phyloP scores from a whole-genome alignment of 2,329 filamentous ascomycete species.

The Fusarium compactum region DNA sequence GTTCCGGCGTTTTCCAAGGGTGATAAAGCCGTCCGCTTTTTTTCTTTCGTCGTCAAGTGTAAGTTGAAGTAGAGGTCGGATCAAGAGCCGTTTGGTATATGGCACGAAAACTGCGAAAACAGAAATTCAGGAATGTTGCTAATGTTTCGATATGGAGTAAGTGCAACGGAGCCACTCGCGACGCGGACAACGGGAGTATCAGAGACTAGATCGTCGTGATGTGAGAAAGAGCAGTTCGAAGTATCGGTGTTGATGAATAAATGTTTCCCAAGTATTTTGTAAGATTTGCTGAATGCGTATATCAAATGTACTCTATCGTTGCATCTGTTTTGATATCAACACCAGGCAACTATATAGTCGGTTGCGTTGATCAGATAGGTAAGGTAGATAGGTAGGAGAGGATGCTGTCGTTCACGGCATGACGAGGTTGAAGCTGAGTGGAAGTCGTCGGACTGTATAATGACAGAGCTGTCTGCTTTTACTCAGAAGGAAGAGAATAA shows the following conservation, averaged over 20 bases:
- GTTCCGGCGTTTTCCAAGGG: neutral
- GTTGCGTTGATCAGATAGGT: neutral
- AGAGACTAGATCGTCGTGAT: constrained; percentile 4
- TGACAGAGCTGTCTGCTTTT: constrained; percentile 27
- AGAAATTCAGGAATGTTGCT: neutral
- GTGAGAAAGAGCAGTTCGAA: constrained; percentile 13
- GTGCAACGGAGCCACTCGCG: neutral
- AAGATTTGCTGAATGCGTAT: neutral
- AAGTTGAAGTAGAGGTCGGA: neutral
- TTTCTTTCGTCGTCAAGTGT: constrained; percentile 22
- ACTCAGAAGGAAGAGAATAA: constrained; percentile 29
- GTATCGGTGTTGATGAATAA: constrained; percentile 6
- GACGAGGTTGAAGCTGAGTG: constrained; percentile 5
- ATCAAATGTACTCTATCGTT: constrained; percentile 1
- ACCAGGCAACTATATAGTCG: constrained; percentile 7
- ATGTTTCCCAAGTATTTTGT: constrained; percentile 13
- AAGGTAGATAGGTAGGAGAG: neutral
- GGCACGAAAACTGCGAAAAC: neutral
- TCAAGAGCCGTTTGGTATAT: constrained; percentile 11
- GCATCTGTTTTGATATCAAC: constrained; percentile 8
- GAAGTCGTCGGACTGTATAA: constrained; percentile 2
- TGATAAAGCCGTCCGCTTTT: neutral
- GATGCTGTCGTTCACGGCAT: constrained; percentile 3
- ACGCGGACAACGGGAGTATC: neutral
- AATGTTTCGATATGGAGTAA: neutral